These are phyloP conservation scores for Colletotrichum sp. DNA, from an alignment of 2,329 filamentous ascomycete species.

Conservation along the genomic window DNA sequence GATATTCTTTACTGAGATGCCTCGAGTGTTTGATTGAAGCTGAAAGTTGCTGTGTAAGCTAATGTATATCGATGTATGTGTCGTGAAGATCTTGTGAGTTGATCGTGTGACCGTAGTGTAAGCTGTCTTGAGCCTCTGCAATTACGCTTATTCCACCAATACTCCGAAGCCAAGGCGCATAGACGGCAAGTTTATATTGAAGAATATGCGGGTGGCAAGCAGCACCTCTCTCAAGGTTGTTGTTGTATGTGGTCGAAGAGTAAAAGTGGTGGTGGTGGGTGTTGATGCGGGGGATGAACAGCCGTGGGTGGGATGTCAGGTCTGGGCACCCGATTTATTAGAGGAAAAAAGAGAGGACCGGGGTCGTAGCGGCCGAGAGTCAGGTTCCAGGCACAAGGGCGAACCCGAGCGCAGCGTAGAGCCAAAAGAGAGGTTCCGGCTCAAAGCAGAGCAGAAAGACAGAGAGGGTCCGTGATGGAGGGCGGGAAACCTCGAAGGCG, in stretches of 20 bases:
- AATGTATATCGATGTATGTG: not conserved
- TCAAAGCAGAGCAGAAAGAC: not conserved
- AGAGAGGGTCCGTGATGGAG: not conserved
- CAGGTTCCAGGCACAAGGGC: not conserved
- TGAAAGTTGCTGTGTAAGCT: not conserved
- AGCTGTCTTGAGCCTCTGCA: not conserved
- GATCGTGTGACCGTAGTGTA: not conserved
- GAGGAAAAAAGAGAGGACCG: not conserved
- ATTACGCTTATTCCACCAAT: not conserved
- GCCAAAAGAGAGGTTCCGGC: not conserved
- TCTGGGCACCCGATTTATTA: constrained; percentile 15
- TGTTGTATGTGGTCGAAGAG: not conserved
- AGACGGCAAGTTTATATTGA: not conserved
- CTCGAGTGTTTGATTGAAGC: not conserved
- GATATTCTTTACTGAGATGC: not conserved
- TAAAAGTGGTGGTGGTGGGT: not conserved
- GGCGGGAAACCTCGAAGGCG: constrained; percentile 5
- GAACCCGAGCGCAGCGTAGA: not conserved
- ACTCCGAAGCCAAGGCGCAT: not conserved
- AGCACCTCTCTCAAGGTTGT: not conserved
- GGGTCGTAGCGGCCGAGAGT: not conserved
- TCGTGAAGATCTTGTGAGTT: not conserved
- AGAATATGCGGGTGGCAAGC: not conserved
- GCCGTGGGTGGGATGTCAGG: not conserved
- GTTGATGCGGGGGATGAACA: not conserved